Conservation (phyloP, 2,329 filamentous ascomycete genomes). For the Colletotrichum sp. region DNA sequence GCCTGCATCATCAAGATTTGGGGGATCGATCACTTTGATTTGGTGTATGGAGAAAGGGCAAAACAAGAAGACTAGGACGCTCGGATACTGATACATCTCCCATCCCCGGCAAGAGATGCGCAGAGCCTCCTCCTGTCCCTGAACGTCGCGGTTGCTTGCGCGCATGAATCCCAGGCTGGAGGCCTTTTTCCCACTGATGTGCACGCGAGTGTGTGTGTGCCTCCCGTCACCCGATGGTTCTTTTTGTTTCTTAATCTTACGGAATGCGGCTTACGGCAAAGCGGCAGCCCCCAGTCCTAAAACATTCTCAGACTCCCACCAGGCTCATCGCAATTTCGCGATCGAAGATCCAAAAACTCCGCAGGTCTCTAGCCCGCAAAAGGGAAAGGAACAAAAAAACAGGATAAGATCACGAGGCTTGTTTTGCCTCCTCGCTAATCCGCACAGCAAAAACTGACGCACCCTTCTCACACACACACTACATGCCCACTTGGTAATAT, state of each 20-base stretch:
- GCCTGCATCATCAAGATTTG: neutral
- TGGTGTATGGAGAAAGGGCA: neutral
- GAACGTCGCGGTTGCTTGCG: neutral
- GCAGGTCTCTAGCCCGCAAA: neutral
- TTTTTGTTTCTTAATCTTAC: neutral
- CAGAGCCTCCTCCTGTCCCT: constrained; percentile 9
- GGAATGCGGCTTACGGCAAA: neutral
- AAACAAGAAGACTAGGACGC: neutral
- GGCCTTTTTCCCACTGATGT: neutral
- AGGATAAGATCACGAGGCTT: neutral
- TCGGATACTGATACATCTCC: neutral
- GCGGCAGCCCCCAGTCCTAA: neutral
- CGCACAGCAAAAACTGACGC: neutral
- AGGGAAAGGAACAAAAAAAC: neutral
- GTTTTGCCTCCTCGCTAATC: neutral
- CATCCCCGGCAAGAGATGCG: neutral
- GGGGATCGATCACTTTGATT: neutral
- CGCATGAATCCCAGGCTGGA: neutral
- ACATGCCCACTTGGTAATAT: neutral
- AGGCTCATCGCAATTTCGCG: constrained; percentile 17
- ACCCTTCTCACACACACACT: neutral
- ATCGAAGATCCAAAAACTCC: constrained; percentile 16
- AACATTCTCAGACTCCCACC: constrained; percentile 1
- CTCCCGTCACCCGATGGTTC: neutral
- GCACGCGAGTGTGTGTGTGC: neutral